A percentile compares a stretch with the other conserved stretches of the same genome.
phyloP scores from a whole-genome alignment of 2,329 filamentous ascomycete genomes.

The Aspergillus sp. region DNA sequence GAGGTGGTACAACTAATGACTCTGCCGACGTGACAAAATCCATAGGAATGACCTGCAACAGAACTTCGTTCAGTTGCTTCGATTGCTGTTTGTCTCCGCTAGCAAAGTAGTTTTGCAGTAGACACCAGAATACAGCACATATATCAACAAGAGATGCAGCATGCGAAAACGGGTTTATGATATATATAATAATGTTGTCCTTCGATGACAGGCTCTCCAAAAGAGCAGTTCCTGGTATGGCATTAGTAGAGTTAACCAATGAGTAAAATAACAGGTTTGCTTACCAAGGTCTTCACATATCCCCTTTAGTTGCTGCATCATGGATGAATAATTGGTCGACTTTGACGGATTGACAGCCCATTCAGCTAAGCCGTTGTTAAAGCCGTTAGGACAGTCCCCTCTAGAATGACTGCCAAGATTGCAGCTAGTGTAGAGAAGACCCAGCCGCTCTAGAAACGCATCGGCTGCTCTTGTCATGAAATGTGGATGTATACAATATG shows the following conservation, averaged over 20 bases:
- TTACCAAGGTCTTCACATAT: constrained; percentile 40
- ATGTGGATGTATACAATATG: constrained; percentile 57
- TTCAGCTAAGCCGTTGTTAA: constrained; percentile 36
- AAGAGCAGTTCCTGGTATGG: constrained; percentile 33
- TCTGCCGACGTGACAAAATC: constrained; percentile 54
- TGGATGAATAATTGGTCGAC: constrained; percentile 29
- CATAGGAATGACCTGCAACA: constrained; percentile 59
- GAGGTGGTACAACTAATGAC: constrained; percentile 51
- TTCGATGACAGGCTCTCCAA: constrained; percentile 31
- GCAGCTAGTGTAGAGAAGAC: constrained; percentile 56
- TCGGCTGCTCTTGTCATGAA: constrained; percentile 48
- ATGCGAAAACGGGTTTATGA: constrained; percentile 56
- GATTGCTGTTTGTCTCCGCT: constrained; percentile 33
- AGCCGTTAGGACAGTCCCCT: constrained; percentile 41
- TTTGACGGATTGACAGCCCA: constrained; percentile 34
- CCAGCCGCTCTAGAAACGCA: constrained; percentile 54
- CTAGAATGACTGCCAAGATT: constrained; percentile 55
- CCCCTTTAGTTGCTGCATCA: constrained; percentile 34
- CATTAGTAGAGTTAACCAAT: constrained; percentile 14
- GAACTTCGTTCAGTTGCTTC: constrained; percentile 47
- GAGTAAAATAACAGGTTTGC: constrained; percentile 20
- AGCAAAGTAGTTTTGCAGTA: constrained; percentile 55
- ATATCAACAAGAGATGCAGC: constrained; percentile 50
- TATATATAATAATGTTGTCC: constrained; percentile 56
- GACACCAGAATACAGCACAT: constrained; percentile 57